Percentiles rank a stretch among this genome's conserved stretches.
These are phyloP conservation scores for Solanum megistacrolobum DNA, from an alignment of 257 asterid genomes.

Conservation along the genomic window DNA sequence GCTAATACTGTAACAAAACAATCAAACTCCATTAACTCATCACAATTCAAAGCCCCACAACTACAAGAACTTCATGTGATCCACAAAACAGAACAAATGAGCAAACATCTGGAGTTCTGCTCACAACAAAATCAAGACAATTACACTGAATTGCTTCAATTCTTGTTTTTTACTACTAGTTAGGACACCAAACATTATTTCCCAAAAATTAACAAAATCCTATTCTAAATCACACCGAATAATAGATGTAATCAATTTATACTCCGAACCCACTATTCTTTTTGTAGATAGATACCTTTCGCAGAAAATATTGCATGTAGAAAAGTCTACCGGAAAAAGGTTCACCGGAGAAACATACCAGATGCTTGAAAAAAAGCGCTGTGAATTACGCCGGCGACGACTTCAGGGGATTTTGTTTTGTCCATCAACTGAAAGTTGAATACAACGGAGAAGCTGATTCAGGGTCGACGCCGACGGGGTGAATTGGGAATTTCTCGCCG, in stretches of 20 bases:
- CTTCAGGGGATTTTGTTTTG: conserved; percentile 25
- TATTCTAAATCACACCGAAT: not conserved
- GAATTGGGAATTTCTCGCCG: not conserved
- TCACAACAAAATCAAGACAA: not conserved
- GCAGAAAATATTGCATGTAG: not conserved
- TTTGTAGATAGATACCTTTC: not conserved
- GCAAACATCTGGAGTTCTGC: not conserved
- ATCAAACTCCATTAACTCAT: conserved; percentile 1
- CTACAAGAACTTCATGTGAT: not conserved
- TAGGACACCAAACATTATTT: not conserved
- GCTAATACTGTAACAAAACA: conserved; percentile 31
- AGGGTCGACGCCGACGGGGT: not conserved
- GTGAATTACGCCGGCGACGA: conserved; percentile 3
- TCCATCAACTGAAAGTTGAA: conserved; percentile 41
- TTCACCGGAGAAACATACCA: conserved; percentile 14
- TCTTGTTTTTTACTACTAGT: not conserved
- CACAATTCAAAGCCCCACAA: not conserved
- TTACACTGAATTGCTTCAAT: not conserved
- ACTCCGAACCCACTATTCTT: not conserved
- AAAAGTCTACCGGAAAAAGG: not conserved
- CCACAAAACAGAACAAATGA: not conserved
- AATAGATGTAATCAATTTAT: not conserved
- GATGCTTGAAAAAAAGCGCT: conserved; percentile 19
- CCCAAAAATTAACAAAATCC: not conserved
- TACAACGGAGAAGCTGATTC: not conserved